phyloP scores from a whole-genome alignment of 805 yeast species.

The Isabelozyma gotoi region DNA sequence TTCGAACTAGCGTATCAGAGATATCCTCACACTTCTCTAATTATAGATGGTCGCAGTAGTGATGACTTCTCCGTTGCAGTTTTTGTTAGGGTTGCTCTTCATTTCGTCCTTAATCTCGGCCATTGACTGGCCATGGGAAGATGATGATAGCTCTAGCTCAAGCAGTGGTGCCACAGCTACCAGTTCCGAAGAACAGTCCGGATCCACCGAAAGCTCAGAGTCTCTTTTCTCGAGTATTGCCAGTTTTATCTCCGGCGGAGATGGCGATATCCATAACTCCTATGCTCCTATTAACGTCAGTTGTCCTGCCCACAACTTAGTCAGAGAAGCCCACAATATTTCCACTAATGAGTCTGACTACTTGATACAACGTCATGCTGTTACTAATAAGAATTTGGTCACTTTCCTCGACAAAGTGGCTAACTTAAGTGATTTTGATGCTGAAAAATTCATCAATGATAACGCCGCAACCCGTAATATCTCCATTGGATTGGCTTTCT shows the following conservation, averaged over 20 bases:
- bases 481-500: constrained; percentile 33
- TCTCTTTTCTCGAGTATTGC: background rate
- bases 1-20: no score
- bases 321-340: constrained; percentile 27
- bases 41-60: no score
- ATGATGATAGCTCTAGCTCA: constrained; percentile 6
- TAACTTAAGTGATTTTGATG: constrained; percentile 32
- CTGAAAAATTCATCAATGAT: constrained; percentile 23
- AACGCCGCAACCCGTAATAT: constrained; percentile 22
- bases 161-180: constrained; percentile 3
- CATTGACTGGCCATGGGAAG: constrained; percentile 22
- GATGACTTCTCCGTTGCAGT: background rate
- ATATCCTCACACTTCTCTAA: no score
- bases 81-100: background rate
- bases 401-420: constrained; percentile 28
- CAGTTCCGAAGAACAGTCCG: background rate
- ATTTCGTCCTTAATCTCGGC: constrained; percentile 5
- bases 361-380: constrained; percentile 20
- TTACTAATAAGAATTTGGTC: constrained; percentile 23
- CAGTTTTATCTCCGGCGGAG: constrained; percentile 1
- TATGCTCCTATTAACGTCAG: constrained; percentile 29
- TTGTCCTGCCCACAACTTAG: constrained; percentile 27
- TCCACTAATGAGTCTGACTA: constrained; percentile 25
- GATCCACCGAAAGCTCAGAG: constrained; percentile 1
- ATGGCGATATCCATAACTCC: constrained; percentile 7